Evolutionary conservation across 805 yeast species (phyloP).

Genomic region (Metschnikowia chrysomelidarum): DNA sequence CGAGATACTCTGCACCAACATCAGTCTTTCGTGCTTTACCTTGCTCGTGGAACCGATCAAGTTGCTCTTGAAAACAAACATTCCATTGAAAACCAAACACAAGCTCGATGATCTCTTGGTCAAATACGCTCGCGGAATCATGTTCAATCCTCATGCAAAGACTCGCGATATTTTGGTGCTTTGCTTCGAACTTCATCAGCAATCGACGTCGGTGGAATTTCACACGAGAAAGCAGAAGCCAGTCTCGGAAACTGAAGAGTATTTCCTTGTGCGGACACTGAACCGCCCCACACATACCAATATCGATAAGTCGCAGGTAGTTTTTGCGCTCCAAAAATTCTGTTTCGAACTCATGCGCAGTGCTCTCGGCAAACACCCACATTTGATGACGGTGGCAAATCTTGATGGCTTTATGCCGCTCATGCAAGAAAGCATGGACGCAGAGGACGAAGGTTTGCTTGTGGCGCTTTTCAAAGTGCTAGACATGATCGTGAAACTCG

Average conservation of each 20-base stretch:
- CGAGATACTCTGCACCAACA: slow-evolving; percentile 67
- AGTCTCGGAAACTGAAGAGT: slow-evolving; percentile 49
- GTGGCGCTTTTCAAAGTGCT: slow-evolving; percentile 65
- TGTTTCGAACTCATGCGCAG: slow-evolving; percentile 73
- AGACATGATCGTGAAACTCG: slow-evolving; percentile 56
- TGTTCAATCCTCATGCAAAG: slow-evolving; percentile 60
- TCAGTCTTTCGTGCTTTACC: slow-evolving; percentile 56
- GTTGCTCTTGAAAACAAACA: slow-evolving; percentile 55
- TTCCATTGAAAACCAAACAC: slow-evolving; percentile 65
- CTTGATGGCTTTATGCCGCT: slow-evolving; percentile 74
- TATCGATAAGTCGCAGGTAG: slow-evolving; percentile 53
- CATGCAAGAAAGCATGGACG: slow-evolving; percentile 55
- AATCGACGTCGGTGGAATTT: slow-evolving; percentile 32
- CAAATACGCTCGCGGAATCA: slow-evolving; percentile 76
- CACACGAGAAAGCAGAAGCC: slow-evolving; percentile 13
- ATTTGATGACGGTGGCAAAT: slow-evolving; percentile 56
- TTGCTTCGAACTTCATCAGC: slow-evolving; percentile 69
- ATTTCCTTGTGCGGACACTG: slow-evolving; percentile 72
- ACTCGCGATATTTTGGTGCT: slow-evolving; percentile 59
- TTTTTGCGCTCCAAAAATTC: slow-evolving; percentile 67
- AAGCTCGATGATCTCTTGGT: slow-evolving; percentile 77
- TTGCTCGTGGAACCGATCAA: slow-evolving; percentile 68
- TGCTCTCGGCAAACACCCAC: slow-evolving; percentile 62
- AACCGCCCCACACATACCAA: slow-evolving; percentile 55
- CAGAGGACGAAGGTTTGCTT: slow-evolving; percentile 77